These are phyloP conservation scores for Stylosanthes scabra DNA, from an alignment of 331 rosid genomes.

Conservation along the genomic window DNA sequence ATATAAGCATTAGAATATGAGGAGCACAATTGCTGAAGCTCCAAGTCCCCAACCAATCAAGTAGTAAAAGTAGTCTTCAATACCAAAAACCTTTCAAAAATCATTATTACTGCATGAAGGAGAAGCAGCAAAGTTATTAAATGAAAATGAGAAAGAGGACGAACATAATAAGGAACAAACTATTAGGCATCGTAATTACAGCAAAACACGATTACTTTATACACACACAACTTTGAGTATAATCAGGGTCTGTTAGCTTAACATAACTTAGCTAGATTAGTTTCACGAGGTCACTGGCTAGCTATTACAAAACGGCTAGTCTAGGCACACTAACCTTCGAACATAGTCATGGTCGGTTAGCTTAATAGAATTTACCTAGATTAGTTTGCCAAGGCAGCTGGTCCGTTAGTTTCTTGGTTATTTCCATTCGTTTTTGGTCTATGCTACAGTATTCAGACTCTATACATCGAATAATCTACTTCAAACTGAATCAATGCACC, in stretches of 20 bases:
- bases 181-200: not conserved
- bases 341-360: not conserved
- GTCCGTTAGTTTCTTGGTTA: not conserved
- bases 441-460: too few species aligned
- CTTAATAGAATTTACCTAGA: not conserved
- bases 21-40: not conserved
- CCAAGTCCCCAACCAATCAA: slow-evolving; percentile 9
- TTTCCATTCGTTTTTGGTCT: not conserved
- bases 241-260: not conserved
- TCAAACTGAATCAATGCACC: too few species aligned
- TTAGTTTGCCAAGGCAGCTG: not conserved
- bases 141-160: slow-evolving; percentile 6
- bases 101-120: not conserved
- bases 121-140: slow-evolving; percentile 1
- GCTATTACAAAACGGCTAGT: not conserved
- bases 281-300: not conserved
- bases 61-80: not conserved
- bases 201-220: not conserved
- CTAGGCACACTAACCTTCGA: not conserved
- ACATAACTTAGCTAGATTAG: not conserved
- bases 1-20: slow-evolving; percentile 13
- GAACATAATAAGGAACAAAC: slow-evolving; percentile 17
- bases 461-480: too few species aligned
- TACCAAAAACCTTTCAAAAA: slow-evolving; percentile 5
- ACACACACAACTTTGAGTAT: not conserved